A percentile compares a stretch with the other conserved stretches of the same genome.
Evolutionary conservation across 2,329 filamentous ascomycete species (phyloP).

Genomic region (Xylariaceae sp.): DNA sequence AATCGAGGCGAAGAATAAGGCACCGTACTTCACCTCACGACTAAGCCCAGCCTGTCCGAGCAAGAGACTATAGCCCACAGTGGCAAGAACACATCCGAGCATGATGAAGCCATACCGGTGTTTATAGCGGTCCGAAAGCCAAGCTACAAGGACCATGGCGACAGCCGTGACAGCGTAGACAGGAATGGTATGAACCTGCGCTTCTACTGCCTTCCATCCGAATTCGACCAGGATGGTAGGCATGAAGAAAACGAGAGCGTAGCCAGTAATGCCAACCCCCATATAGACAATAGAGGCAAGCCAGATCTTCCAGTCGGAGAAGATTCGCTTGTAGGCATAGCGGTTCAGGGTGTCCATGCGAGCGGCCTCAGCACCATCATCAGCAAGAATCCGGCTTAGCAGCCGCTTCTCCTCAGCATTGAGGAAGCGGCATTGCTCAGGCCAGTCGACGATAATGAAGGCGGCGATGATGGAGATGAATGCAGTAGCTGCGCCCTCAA

Average conservation of each 20-base stretch:
- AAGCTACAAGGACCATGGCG: constrained; percentile 41
- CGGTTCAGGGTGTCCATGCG: constrained; percentile 42
- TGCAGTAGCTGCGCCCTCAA: constrained; percentile 50
- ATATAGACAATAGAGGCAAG: constrained; percentile 44
- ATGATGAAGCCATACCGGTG: constrained; percentile 47
- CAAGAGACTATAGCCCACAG: constrained; percentile 44
- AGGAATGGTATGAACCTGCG: constrained; percentile 47
- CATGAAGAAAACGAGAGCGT: constrained; percentile 48
- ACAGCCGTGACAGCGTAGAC: constrained; percentile 44
- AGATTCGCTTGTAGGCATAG: constrained; percentile 39
- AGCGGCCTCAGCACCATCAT: constrained; percentile 35
- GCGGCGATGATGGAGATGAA: constrained; percentile 41
- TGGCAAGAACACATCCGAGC: constrained; percentile 36
- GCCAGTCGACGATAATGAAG: constrained; percentile 57
- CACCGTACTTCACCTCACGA: constrained; percentile 43
- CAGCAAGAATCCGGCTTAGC: constrained; percentile 40
- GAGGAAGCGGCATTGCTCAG: constrained; percentile 54
- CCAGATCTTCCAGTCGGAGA: constrained; percentile 49
- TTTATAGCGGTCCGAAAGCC: constrained; percentile 41
- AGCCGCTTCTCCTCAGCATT: constrained; percentile 47
- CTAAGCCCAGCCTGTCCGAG: constrained; percentile 37
- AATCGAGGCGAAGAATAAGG: constrained; percentile 44
- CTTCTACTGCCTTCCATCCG: constrained; percentile 43
- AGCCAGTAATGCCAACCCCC: constrained; percentile 40
- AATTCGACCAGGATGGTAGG: constrained; percentile 50